Base-by-base conservation (phyloP, 192 early-diverging fungal genomes). In the Backusella psychrophila region DNA sequence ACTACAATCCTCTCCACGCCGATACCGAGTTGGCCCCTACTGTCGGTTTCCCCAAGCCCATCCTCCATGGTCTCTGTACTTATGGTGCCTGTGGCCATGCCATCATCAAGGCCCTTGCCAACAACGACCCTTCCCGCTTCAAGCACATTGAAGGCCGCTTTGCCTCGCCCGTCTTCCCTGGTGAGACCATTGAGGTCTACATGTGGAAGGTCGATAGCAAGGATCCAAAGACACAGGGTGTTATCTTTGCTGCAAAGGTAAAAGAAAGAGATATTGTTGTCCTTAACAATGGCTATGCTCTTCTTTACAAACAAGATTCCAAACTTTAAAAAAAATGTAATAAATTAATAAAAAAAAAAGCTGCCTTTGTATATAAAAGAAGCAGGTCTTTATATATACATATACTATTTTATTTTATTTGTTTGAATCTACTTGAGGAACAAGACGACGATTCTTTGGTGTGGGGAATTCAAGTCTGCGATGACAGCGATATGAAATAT, bases 1-100 rank as follows among this genome's bases (percentile, higher is more conserved):
- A 94, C 73, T 94, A 90, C 77, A 94, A 94, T 77, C 91, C 91
- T 1, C 76, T 94, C 44, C 93, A 94, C 76, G 90, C 90, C 29
- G 93, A 94, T 78, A 85, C 88, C 14, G 80, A 78, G 0, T 80
- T 94, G 39, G 91, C 91, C 6, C 86, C 88, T 42, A 74, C 70
- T 8, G 81, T 94, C 15, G 93, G 93, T 3, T 92, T 94, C 85
- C 87, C 89, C 46, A 88, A 87, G 15, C 90, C 92, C n/a, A 91
- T 94, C 78, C 77, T 94, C 7, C 93, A 94, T 77, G 93, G 93
- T 26, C 85, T 93, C 21, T 85, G 82, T 76, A 80, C 91, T n/a
- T 91, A 87, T 69, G 91, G 91, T 17, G 71, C 82, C 53, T 81
- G 89, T 38, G 87, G 88, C 8, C 84, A 87, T 41, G 91, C 88